Percentiles rank a stretch among this genome's conserved stretches.
These are phyloP conservation scores for Capsicum rhomboideum DNA, from an alignment of 257 asterid species.

Conservation along the genomic window DNA sequence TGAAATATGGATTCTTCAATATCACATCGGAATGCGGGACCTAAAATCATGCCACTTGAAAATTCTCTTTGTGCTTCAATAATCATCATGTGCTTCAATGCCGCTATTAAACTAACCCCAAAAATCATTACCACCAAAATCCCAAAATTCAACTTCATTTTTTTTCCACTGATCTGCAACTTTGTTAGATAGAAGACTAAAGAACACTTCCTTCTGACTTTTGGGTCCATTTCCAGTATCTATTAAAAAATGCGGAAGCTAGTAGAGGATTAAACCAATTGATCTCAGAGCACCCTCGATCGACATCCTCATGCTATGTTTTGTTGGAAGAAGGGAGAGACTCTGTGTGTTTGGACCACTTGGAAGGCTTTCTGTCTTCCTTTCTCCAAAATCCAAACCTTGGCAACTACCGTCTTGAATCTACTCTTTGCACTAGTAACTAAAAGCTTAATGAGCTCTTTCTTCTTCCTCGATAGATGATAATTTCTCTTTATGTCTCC, in stretches of 20 bases:
- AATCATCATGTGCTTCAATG: too few relatives aligned
- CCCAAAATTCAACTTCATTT: too few relatives aligned
- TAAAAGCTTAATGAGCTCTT: conserved; percentile 51
- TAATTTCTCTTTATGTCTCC: too few relatives aligned
- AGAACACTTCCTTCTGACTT: background rate
- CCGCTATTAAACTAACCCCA: too few relatives aligned
- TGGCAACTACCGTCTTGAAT: conserved; percentile 43
- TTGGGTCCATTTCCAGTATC: background rate
- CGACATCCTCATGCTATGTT: conserved; percentile 49
- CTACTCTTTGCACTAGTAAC: conserved; percentile 58
- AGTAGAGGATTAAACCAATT: conserved; percentile 26
- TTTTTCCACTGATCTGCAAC: too few relatives aligned
- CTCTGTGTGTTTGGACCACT: conserved; percentile 63
- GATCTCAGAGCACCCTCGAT: conserved; percentile 36
- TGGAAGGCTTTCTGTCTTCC: conserved; percentile 47
- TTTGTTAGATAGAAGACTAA: background rate
- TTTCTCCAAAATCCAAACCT: conserved; percentile 69
- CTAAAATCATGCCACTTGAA: too few relatives aligned
- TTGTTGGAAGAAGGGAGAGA: conserved; percentile 55
- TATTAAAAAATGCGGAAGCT: background rate
- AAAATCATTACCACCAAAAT: too few relatives aligned
- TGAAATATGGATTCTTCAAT: too few relatives aligned
- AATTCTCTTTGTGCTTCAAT: too few relatives aligned
- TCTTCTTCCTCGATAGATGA: too few relatives aligned
- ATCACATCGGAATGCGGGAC: too few relatives aligned